Base-by-base conservation (phyloP, 345 rosid species). In the Boechera retrofracta region DNA sequence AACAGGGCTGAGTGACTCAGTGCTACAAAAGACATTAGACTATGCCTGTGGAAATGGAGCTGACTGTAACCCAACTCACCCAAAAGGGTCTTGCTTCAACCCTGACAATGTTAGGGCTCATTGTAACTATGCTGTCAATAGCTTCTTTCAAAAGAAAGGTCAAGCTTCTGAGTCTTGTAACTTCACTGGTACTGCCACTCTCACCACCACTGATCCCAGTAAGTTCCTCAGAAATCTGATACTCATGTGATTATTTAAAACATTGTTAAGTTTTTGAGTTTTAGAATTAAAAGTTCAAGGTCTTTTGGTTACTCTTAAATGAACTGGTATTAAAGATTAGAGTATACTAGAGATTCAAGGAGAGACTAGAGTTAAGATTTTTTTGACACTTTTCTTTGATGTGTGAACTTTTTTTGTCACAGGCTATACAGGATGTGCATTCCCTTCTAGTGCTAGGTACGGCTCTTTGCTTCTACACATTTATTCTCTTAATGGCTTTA, bases 21-120 rank as follows among this genome's bases (percentile, higher is more conserved):
- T 16, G 31, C 81, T 92, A 48, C 99, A 95, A 73, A 89, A 74
- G 83, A 79, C 98, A 26, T 41, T 95, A 76, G 99, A 95, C 85
- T 95, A 89, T 74, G 98, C 99, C 0, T 95, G 99, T 79, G 97
- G 99, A 53, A 91, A 89, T 68, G 99, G 99, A 16, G 98, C 99
- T 13, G 99, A 95, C 74, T 95, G 99, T 75, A 67, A 36, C 75
- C 96, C 96, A 36, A 68, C 81, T 69, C 88, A 84, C 66, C 64
- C 81, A 39, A 87, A 72, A 38, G 94, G 89, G 2, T 69, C 82
- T 44, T 95, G 99, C 53, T 95, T 68, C 72, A 77, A 77, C 58
- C 98, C 99, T 51, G 87, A 91, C 84, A 85, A 80, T 47, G 91
- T 92, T 26, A 86, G 77, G 70, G 83, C 94, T 62, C 98, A 94